Evolutionary conservation across 1,284 basidiomycete genomes (phyloP), one percentile per base, ranked within the genome.

Genomic region (Fomitopsis betulina): DNA sequence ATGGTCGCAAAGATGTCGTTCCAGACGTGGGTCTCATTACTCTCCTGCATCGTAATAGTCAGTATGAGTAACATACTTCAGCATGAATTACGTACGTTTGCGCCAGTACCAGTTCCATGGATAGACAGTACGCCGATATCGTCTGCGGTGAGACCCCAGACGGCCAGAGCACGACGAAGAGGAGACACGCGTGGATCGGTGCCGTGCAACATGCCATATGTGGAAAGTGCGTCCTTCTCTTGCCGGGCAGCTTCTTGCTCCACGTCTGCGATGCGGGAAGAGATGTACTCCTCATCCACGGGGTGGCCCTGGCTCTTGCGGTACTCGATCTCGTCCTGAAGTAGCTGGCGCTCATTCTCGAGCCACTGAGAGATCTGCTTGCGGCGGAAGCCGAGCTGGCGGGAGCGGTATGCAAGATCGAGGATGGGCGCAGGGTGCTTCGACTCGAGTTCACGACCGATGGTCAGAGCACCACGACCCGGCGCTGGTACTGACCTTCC

Each of bases 11-110:
- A 93, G 70, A 98, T 88, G 64, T 94, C 87, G 73, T 98, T 95
- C 91, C 96, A 98, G 60, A 98, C 94, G 66, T 89, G 87, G 7
- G 93, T 94, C 81, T 99, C 96, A 74, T 99, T 99, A 79, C 96
- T 93, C 82, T 99, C 96, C 82, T 85, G 59, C 49, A 64, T 10
- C 42, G 25, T 64, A 21, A 60, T 53, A 42, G 55, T 58, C 12
- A 63, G 35, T 25, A 25, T 32, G 17, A 5, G 23, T 17, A 30
- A 21, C 19, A 56, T 7, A 32, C 35, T 12, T 27, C 25, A 42
- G 40, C 21, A 56, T 30, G 21, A 39, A 5, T 15, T 47, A 75
- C 81, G 58, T 67, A 85, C 84, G 74, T 99, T 99, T 38, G 96
- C 96, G 67, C 87, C 90, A 39, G 97, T 99, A 68, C 95, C 96